Conservation (phyloP, 179 eudicot species). For the Corrigiola litoralis region DNA sequence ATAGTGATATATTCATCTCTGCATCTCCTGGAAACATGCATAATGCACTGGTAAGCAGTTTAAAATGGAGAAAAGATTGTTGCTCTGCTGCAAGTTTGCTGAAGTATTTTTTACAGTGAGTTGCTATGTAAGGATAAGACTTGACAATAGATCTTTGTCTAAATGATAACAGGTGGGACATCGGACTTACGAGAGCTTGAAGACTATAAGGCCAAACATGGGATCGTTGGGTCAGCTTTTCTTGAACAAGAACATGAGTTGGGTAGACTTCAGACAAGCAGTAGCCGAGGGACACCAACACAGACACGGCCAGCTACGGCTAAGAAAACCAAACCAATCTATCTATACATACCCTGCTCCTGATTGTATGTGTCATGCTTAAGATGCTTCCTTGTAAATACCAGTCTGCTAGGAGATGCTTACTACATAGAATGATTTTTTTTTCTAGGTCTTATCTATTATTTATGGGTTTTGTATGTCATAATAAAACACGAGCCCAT, state of each 20-base stretch:
- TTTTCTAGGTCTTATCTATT: slow-evolving; percentile 6
- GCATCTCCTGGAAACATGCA: slow-evolving; percentile 99
- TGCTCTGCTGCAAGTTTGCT: too few species aligned
- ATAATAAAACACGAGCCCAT: slow-evolving; percentile 20
- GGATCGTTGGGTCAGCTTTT: slow-evolving; percentile 69
- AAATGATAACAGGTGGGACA: slow-evolving; percentile 68
- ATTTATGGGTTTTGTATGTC: slow-evolving; percentile 21
- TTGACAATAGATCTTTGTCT: background rate
- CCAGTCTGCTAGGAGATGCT: background rate
- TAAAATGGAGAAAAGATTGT: background rate
- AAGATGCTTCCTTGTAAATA: slow-evolving; percentile 14
- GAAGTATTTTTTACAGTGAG: too few species aligned
- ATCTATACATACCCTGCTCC: slow-evolving; percentile 92
- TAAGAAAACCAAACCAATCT: slow-evolving; percentile 66
- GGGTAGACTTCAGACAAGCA: slow-evolving; percentile 74
- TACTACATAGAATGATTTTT: slow-evolving; percentile 5
- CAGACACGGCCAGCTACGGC: slow-evolving; percentile 71
- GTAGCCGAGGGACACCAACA: slow-evolving; percentile 71
- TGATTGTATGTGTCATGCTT: slow-evolving; percentile 84
- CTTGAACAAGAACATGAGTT: slow-evolving; percentile 78
- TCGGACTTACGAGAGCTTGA: slow-evolving; percentile 60
- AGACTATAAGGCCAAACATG: slow-evolving; percentile 92
- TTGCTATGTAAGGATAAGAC: background rate
- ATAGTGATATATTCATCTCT: slow-evolving; percentile 86
- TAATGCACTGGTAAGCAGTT: slow-evolving; percentile 74